These are phyloP conservation scores for Dicorynia guianensis DNA, from an alignment of 306 rosid species.

Conservation along the genomic window DNA sequence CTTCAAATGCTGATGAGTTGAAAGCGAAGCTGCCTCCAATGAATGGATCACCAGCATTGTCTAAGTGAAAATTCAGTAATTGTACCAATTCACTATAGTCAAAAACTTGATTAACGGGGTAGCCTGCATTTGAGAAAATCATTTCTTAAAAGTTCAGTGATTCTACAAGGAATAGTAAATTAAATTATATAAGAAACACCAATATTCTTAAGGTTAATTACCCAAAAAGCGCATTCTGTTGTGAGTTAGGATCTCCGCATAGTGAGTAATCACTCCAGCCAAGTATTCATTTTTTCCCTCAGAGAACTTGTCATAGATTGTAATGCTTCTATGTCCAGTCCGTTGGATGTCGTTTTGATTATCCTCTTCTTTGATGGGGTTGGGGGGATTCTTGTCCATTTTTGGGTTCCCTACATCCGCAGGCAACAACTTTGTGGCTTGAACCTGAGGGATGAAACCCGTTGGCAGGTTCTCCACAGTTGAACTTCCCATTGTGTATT, in stretches of 20 bases:
- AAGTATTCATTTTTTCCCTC: not conserved
- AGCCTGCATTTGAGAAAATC: slow-evolving; percentile 40
- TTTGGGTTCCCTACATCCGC: not conserved
- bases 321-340: not conserved
- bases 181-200: not conserved
- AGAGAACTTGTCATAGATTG: not conserved
- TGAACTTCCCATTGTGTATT: no score
- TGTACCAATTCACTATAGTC: slow-evolving; percentile 59
- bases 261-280: not conserved
- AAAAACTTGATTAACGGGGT: slow-evolving; percentile 66
- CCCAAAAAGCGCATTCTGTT: not conserved
- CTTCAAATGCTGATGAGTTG: slow-evolving; percentile 66
- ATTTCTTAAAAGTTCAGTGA: not conserved
- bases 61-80: slow-evolving; percentile 65
- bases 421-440: not conserved
- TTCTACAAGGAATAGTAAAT: not conserved
- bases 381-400: no score
- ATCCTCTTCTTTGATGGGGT: not conserved
- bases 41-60: slow-evolving; percentile 77
- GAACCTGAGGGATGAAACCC: not conserved
- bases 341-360: not conserved
- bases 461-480: no score
- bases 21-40: slow-evolving; percentile 57
- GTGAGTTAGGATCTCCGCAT: not conserved
- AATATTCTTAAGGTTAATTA: not conserved